Conservation (phyloP, 495 filamentous ascomycete species). For the Lichenothelia convexa region DNA sequence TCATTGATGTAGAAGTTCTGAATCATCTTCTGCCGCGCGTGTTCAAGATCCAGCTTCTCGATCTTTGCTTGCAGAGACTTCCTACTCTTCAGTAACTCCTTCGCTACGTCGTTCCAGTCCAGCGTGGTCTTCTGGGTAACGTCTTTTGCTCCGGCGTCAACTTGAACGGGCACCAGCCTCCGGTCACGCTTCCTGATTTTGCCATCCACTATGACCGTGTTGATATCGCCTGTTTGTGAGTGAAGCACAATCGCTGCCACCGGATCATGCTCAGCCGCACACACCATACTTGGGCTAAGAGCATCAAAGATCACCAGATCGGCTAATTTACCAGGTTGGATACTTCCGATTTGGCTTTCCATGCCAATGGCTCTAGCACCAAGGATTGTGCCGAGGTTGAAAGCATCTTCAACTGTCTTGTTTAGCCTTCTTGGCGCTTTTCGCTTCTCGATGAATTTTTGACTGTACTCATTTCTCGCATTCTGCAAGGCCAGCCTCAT, state of each 20-base stretch:
- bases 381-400: slow-evolving; percentile 30
- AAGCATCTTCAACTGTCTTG: slow-evolving; percentile 27
- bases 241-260: slow-evolving; percentile 35
- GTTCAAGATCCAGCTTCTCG: background rate
- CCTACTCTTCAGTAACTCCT: background rate
- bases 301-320: slow-evolving; percentile 35
- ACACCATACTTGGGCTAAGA: slow-evolving; percentile 25
- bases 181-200: slow-evolving; percentile 13
- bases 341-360: slow-evolving; percentile 18
- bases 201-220: slow-evolving; percentile 30
- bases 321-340: slow-evolving; percentile 27
- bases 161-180: too few relatives aligned
- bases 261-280: slow-evolving; percentile 25
- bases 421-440: slow-evolving; percentile 17
- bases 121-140: background rate
- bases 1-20: background rate
- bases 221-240: slow-evolving; percentile 28
- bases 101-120: background rate
- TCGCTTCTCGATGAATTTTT: slow-evolving; percentile 10
- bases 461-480: slow-evolving; percentile 15
- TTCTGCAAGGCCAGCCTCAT: slow-evolving; percentile 27
- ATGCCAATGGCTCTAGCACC: slow-evolving; percentile 25
- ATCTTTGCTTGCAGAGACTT: background rate
- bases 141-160: too few relatives aligned
- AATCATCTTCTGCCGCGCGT: background rate